Evolutionary conservation across 495 filamentous ascomycete genomes (phyloP), one percentile per base, ranked within the genome.

Genomic region (Neurospora discreta): DNA sequence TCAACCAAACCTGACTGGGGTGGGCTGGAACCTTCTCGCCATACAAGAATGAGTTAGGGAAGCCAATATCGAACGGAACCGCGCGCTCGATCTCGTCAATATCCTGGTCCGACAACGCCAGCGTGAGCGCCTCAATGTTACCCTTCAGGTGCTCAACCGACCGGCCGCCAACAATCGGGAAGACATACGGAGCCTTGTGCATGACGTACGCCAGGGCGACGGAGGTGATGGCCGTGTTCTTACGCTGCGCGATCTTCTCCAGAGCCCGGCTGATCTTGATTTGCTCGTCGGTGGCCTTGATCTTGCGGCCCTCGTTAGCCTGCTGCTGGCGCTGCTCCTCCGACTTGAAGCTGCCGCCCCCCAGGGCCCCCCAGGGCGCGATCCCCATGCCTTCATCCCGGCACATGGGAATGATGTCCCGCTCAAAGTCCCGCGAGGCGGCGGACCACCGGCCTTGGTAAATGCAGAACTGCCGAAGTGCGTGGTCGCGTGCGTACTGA

Each of bases 121-220:
- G 68, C 0, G 75, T 80, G 40, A 93, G 78, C 3, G 89, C 91
- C 72, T 90, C 89, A 72, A 93, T 89, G 70, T 90, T 92, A 71
- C 81, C 85, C 79, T 90, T 88, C 5, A 94, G 77, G 69, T 90
- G 89, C 23, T 87, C 82, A 39, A 87, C 77, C 68, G 82, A 90
- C 23, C 87, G 79, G 7, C 83, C 88, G 16, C 91, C 91, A 30
- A 93, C 84, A 70, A 94, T 89, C 10, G 91, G 91, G 79, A 93
- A 94, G 33, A 92, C 90, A 74, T 93, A 90, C 0, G 91, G 89
- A 15, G 89, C 82, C 79, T 93, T 93, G 78, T 87, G 84, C 78
- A 89, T 85, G 6, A 94, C 89, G 78, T 94, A 94, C 3, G 92
- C 91, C 69, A 93, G 78, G 3, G 92, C 91, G 44, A 93, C 79